Conservation (phyloP, 768 basidiomycete species). For the Tricholoma hemisulphureum region DNA sequence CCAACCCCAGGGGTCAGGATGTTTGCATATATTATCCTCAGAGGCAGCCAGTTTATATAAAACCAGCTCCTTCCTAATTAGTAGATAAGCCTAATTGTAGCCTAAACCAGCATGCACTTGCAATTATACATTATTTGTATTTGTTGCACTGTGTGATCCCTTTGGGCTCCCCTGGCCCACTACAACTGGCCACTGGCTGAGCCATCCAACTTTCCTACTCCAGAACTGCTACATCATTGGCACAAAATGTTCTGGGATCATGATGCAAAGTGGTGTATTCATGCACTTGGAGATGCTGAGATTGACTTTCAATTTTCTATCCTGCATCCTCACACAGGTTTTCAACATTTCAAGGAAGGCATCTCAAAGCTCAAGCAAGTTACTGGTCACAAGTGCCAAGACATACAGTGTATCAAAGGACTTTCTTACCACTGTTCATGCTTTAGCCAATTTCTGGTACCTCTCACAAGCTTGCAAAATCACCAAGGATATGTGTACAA, state of each 20-base stretch:
- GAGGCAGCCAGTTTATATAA: too few species aligned
- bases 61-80: too few species aligned
- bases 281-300: constrained; percentile 17
- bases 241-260: too few species aligned
- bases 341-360: constrained; percentile 26
- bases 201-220: too few species aligned
- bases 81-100: too few species aligned
- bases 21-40: too few species aligned
- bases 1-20: too few species aligned
- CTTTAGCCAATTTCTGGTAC: constrained; percentile 14
- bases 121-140: too few species aligned
- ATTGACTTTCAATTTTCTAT: constrained; percentile 25
- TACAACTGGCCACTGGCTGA: constrained; percentile 22
- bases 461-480: constrained; percentile 24
- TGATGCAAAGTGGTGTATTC: constrained; percentile 29
- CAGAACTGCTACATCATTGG: too few species aligned
- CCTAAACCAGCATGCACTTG: too few species aligned
- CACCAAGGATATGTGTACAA: neutral
- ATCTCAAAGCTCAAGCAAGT: constrained; percentile 29
- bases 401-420: constrained; percentile 18
- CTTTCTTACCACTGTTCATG: constrained; percentile 16
- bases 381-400: constrained; percentile 27
- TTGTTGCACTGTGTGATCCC: too few species aligned
- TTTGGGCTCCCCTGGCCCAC: too few species aligned
- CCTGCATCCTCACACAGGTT: constrained; percentile 26